These are phyloP conservation scores for Ilyonectria destructans DNA, from an alignment of 2,329 filamentous ascomycete species.

Conservation along the genomic window DNA sequence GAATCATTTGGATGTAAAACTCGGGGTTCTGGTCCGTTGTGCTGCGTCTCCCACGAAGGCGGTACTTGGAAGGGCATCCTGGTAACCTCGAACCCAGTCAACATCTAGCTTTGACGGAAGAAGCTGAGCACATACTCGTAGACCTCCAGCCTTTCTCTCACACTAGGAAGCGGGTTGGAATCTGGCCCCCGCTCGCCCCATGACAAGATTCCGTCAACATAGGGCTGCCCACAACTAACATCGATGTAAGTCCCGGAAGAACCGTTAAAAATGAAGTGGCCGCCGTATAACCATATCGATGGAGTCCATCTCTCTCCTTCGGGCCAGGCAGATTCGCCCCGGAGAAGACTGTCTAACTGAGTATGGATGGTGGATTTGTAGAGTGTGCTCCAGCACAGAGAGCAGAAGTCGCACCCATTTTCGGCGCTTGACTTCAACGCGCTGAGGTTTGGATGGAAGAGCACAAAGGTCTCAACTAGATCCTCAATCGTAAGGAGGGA, in stretches of 20 bases:
- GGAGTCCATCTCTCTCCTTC: background rate
- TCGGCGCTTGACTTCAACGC: background rate
- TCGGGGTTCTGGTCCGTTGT: background rate
- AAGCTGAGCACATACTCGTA: slow-evolving; percentile 5
- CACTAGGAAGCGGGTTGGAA: background rate
- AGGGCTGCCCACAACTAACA: background rate
- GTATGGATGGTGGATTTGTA: background rate
- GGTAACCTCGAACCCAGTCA: background rate
- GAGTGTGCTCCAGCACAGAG: background rate
- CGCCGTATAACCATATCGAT: background rate
- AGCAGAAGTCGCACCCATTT: background rate
- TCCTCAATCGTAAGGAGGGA: background rate
- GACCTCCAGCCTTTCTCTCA: background rate
- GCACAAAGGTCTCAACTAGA: background rate
- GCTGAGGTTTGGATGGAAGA: background rate
- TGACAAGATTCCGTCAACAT: background rate
- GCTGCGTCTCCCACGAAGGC: background rate
- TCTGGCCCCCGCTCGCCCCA: background rate
- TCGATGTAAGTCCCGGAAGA: background rate
- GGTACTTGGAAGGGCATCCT: background rate
- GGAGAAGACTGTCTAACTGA: background rate
- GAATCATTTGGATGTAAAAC: background rate
- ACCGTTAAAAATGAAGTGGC: background rate
- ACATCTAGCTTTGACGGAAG: background rate
- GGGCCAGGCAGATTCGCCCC: background rate